phyloP scores from a whole-genome alignment of 768 basidiomycete genomes.

The Kwoniella sp. region DNA sequence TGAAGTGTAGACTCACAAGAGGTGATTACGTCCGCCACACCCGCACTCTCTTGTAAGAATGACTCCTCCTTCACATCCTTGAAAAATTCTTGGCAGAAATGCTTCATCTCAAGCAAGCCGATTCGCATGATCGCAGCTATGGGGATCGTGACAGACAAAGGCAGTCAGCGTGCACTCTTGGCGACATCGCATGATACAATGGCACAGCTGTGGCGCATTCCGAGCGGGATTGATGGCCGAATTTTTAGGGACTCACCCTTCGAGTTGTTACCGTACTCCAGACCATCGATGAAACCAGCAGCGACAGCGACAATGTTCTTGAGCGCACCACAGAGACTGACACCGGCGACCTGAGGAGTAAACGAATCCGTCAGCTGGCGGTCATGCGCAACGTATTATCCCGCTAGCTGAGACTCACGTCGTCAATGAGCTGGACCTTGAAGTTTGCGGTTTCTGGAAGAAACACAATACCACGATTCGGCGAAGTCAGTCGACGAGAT shows the following conservation, averaged over 20 bases:
- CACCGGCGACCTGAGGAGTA: slow-evolving; percentile 56
- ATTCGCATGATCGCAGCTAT: slow-evolving; percentile 60
- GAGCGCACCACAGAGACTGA: slow-evolving; percentile 59
- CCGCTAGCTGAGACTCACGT: slow-evolving; percentile 44
- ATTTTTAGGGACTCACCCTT: slow-evolving; percentile 56
- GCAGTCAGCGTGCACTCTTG: no score
- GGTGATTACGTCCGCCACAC: slow-evolving; percentile 60
- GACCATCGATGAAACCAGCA: slow-evolving; percentile 59
- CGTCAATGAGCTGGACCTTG: slow-evolving; percentile 57
- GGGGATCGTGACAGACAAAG: no score
- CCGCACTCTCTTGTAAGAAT: slow-evolving; percentile 59
- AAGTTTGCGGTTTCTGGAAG: slow-evolving; percentile 55
- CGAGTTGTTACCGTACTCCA: slow-evolving; percentile 59
- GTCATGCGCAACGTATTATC: not conserved
- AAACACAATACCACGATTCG: not conserved
- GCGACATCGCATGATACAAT: no score
- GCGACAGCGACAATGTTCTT: slow-evolving; percentile 61
- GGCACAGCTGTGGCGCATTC: no score
- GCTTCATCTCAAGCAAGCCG: slow-evolving; percentile 60
- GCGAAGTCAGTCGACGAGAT: no score
- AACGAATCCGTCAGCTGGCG: slow-evolving; percentile 3
- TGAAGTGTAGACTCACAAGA: slow-evolving; percentile 58
- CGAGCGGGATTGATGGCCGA: no score
- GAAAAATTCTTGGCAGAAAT: slow-evolving; percentile 60
- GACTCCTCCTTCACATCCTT: slow-evolving; percentile 57